Conservation (phyloP, 78 protist species). For the Chrysochromulina tobinii region DNA sequence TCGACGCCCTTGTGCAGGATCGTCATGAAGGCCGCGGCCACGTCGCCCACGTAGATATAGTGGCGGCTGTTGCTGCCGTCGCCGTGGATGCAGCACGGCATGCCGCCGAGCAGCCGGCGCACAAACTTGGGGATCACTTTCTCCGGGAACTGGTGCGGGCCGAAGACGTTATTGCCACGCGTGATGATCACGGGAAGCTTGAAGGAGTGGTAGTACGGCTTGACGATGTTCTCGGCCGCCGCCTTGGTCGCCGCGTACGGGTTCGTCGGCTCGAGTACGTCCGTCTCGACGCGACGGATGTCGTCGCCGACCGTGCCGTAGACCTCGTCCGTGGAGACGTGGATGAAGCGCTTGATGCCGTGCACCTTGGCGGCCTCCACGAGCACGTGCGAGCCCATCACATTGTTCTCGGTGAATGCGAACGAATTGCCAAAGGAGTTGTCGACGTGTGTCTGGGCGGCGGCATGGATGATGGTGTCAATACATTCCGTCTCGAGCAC, state of each 20-base stretch:
- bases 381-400: slow-evolving; percentile 92
- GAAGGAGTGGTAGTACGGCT: slow-evolving; percentile 35
- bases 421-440: slow-evolving; percentile 73
- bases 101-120: background rate
- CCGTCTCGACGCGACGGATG: background rate
- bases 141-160: slow-evolving; percentile 92
- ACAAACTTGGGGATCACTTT: slow-evolving; percentile 91
- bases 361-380: slow-evolving; percentile 68
- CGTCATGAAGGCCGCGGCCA: slow-evolving; percentile 76
- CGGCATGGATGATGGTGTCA: slow-evolving; percentile 93
- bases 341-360: slow-evolving; percentile 81
- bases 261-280: slow-evolving; percentile 85
- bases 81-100: slow-evolving; percentile 74
- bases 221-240: slow-evolving; percentile 84
- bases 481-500: slow-evolving; percentile 65
- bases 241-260: slow-evolving; percentile 96
- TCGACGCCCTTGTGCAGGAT: slow-evolving; percentile 64
- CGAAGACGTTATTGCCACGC: slow-evolving; percentile 94
- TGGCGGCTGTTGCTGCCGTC: slow-evolving; percentile 67
- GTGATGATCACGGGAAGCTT: slow-evolving; percentile 73
- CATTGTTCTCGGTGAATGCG: slow-evolving; percentile 84
- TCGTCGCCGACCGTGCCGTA: slow-evolving; percentile 73
- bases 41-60: slow-evolving; percentile 80
- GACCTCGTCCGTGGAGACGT: slow-evolving; percentile 96
- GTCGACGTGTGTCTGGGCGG: slow-evolving; percentile 95